Percentiles rank a stretch among this genome's conserved stretches.
These are phyloP conservation scores for Fraxinus pennsylvanica DNA, from an alignment of 257 asterid species.

Conservation along the genomic window DNA sequence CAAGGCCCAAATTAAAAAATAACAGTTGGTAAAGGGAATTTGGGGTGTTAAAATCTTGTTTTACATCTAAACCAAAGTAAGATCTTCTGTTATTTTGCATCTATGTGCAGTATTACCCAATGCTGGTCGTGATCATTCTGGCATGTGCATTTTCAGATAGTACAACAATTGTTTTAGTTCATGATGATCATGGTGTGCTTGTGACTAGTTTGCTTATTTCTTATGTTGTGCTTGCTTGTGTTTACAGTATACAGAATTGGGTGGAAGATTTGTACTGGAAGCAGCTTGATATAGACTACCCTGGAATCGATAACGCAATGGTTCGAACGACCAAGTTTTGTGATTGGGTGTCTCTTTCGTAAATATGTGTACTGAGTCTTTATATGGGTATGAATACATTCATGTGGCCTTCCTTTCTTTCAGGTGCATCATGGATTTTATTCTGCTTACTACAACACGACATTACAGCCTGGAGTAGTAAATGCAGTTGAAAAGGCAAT, in stretches of 20 bases:
- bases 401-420: slow-evolving; percentile 20
- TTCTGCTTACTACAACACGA: slow-evolving; percentile 83
- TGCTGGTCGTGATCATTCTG: slow-evolving; percentile 12
- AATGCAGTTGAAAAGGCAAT: slow-evolving; percentile 57
- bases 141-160: background rate
- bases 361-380: slow-evolving; percentile 7
- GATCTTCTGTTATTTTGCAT: slow-evolving; percentile 19
- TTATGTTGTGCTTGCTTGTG: slow-evolving; percentile 7
- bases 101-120: background rate
- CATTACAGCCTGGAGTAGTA: slow-evolving; percentile 73
- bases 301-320: slow-evolving; percentile 91
- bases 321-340: slow-evolving; percentile 39
- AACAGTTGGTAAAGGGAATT: too few relatives aligned
- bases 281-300: slow-evolving; percentile 85
- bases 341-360: slow-evolving; percentile 2
- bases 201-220: background rate
- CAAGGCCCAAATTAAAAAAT: too few relatives aligned
- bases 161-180: background rate
- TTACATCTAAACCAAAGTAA: background rate
- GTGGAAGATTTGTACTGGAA: slow-evolving; percentile 95
- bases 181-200: slow-evolving; percentile 1
- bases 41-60: background rate
- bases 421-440: slow-evolving; percentile 99
- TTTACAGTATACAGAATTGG: slow-evolving; percentile 89
- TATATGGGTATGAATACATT: slow-evolving; percentile 13